Percentiles rank a stretch among this genome's conserved stretches.
Evolutionary conservation across 1,284 basidiomycete species (phyloP).

Genomic region (Puccinia coronata): DNA sequence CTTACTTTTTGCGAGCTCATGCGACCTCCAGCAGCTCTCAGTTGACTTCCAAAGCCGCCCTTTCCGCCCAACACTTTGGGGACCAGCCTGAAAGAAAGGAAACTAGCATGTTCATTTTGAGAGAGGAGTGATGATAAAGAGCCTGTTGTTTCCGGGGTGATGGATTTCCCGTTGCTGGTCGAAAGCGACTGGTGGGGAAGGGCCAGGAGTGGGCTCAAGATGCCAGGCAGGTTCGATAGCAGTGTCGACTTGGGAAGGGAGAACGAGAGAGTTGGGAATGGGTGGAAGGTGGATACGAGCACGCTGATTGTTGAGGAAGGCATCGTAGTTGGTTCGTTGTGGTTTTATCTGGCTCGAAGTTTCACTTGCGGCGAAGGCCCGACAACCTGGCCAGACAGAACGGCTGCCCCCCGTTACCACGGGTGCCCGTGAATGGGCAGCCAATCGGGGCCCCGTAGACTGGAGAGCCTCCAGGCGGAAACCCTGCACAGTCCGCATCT

Average conservation of each 20-base stretch:
- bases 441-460: too few relatives aligned
- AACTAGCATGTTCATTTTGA: neutral
- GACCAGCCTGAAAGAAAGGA: constrained; percentile 55
- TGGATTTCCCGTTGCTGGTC: constrained; percentile 33
- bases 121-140: constrained; percentile 14
- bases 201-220: constrained; percentile 23
- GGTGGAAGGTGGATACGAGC: constrained; percentile 40
- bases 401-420: too few relatives aligned
- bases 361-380: too few relatives aligned
- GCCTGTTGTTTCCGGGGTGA: constrained; percentile 1
- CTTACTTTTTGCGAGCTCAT: constrained; percentile 93
- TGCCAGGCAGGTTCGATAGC: constrained; percentile 23
- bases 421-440: too few relatives aligned
- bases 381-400: too few relatives aligned
- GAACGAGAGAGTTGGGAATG: constrained; percentile 44
- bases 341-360: too few relatives aligned
- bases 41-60: constrained; percentile 93
- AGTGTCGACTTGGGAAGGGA: constrained; percentile 20
- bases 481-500: constrained; percentile 9
- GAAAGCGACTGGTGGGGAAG: constrained; percentile 33
- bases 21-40: constrained; percentile 91
- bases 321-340: constrained; percentile 12
- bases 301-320: constrained; percentile 32
- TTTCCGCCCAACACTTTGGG: constrained; percentile 78
- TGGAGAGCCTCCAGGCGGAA: too few relatives aligned